Conservation (phyloP, 2,329 filamentous ascomycete genomes). For the Nothopassalora personata region DNA sequence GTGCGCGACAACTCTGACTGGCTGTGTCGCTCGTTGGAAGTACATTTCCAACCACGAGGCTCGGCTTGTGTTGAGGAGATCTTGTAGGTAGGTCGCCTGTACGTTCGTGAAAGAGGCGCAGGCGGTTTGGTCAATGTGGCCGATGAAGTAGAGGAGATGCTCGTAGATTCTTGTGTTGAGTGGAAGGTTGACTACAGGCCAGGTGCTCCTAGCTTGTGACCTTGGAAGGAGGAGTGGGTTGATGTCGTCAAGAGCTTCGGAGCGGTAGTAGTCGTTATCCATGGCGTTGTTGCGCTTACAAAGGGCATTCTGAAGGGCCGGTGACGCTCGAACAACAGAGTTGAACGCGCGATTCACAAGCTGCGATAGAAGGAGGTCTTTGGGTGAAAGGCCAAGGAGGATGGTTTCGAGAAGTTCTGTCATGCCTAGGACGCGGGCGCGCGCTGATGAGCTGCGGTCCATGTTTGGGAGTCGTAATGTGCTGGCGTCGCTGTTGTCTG, state of each 20-base stretch:
- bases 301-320: background rate
- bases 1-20: background rate
- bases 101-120: background rate
- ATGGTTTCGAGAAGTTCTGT: background rate
- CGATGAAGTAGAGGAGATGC: background rate
- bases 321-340: background rate
- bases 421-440: background rate
- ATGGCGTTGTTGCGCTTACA: background rate
- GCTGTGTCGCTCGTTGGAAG: background rate
- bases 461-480: too few species aligned
- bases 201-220: background rate
- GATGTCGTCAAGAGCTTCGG: background rate
- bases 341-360: background rate
- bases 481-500: too few species aligned
- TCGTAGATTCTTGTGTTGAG: background rate
- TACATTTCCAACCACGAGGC: background rate
- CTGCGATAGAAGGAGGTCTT: background rate
- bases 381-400: background rate
- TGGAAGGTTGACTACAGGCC: background rate
- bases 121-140: background rate
- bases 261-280: background rate
- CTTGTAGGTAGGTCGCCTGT: background rate
- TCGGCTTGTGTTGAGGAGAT: background rate
- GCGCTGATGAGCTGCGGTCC: too few species aligned
- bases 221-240: background rate